Evolutionary conservation across 257 asterid species (phyloP).

Genomic region (Leptodermis oblonga): DNA sequence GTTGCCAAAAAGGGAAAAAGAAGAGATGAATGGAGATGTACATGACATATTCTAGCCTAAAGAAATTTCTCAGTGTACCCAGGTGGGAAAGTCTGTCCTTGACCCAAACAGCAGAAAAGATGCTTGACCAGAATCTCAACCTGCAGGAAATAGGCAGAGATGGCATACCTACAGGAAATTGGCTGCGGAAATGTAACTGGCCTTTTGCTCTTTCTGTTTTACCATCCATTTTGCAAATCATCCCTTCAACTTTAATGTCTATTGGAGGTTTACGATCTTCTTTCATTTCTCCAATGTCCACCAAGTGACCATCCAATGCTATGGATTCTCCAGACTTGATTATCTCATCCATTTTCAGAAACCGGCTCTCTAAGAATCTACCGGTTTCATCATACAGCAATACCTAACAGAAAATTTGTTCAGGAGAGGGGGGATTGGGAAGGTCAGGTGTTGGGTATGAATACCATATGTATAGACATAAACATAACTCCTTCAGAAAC

Average conservation of each 20-base stretch:
- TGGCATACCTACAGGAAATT: constrained; percentile 40
- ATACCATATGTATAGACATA: too few relatives aligned
- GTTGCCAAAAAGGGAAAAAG: not conserved
- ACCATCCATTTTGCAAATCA: constrained; percentile 21
- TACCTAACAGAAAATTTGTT: constrained; percentile 35
- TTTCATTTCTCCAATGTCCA: constrained; percentile 63
- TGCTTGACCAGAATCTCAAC: constrained; percentile 14
- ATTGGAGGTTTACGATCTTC: constrained; percentile 35
- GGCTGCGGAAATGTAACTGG: constrained; percentile 21
- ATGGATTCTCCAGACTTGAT: constrained; percentile 61
- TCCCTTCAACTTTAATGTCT: constrained; percentile 29
- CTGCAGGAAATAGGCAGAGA: constrained; percentile 19
- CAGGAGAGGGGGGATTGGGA: not conserved
- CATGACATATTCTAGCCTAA: constrained; percentile 1
- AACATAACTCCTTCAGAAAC: not conserved
- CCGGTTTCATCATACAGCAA: constrained; percentile 62
- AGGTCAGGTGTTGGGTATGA: too few relatives aligned
- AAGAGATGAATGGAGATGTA: not conserved
- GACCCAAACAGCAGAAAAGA: constrained; percentile 19
- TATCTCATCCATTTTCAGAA: constrained; percentile 58
- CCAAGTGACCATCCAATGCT: constrained; percentile 56
- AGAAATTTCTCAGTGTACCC: constrained; percentile 13
- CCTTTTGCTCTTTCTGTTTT: constrained; percentile 22
- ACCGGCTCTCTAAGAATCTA: constrained; percentile 58
- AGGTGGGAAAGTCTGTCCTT: not conserved